Evolutionary conservation across 768 basidiomycete genomes (phyloP), one percentile per base, ranked within the genome.

Genomic region (Phanerochaete sordida): DNA sequence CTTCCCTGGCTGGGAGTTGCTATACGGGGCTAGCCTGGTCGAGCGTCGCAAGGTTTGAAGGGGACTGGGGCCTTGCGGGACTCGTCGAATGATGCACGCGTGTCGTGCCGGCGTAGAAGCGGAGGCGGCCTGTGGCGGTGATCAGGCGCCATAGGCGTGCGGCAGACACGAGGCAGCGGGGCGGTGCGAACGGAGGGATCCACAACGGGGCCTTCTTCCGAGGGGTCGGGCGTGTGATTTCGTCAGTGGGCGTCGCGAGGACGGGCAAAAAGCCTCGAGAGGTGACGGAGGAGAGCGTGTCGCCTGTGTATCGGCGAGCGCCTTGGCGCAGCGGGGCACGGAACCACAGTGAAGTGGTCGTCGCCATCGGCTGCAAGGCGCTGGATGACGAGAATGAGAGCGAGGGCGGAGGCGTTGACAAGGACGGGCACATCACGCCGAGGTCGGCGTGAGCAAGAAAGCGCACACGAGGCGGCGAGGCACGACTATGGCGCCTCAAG

Each of bases 341-440:
- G 78, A 84, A 87, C 88, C 87, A 82, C 89, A 90, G 68, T 72
- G 59, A 90, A 90, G 88, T 83, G 88, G 86, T 88, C 87, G 86
- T 87, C 86, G 81, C 82, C 79, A 81, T 83, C 84, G 72, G 64
- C 65, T 62, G 62, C 50, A 49, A 33, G 52, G 61, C 63, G 66
- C 65, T 70, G 65, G 72, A 81, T 77, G 85, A 82, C 77, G 70
- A 74, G 83, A 75, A 68, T 69, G 64, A 77, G 82, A 77, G 62
- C 62, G 70, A 52, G 80, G 84, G 61, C 24, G 70, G 69, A 71
- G 69, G 9, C 47, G 53, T 54, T 51, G 28, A 59, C 54, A 27
- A 27, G 49, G 4, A 37, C 12, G 30, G 26, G 60, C 55, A 60
- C 58, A 49, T 52, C 51, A 69, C 62, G 54, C 48, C 60, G 59